Conservation (phyloP, 2,329 filamentous ascomycete species). For the Ambrosiella beaveri region DNA sequence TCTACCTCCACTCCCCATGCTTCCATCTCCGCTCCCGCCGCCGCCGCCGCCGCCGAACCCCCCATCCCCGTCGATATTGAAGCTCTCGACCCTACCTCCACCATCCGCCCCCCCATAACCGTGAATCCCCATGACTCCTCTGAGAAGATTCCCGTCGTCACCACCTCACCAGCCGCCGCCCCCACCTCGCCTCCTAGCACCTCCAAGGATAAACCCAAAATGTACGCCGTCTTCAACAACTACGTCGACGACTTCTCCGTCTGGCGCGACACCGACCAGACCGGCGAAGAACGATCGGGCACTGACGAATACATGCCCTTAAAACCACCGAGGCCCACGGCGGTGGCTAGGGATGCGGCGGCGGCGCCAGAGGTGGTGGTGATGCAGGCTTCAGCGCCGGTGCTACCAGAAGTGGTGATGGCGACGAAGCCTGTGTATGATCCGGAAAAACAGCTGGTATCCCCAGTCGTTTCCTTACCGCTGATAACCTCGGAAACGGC, state of each 20-base stretch:
- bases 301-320: neutral
- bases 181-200: neutral
- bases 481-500: too few relatives aligned
- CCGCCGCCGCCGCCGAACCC: neutral
- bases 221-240: slow-evolving; percentile 11
- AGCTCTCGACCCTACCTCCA: neutral
- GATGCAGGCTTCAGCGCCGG: too few relatives aligned
- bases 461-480: too few relatives aligned
- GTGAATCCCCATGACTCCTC: neutral
- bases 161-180: too few relatives aligned
- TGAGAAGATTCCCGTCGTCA: neutral
- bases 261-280: slow-evolving; percentile 1
- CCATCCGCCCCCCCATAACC: neutral
- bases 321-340: neutral
- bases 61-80: slow-evolving; percentile 6
- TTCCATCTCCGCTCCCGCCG: neutral
- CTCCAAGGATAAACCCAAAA: neutral
- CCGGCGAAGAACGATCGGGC: neutral
- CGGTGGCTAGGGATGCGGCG: neutral
- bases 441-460: too few relatives aligned
- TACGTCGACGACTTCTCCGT: slow-evolving; percentile 9
- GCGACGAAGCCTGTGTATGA: too few relatives aligned
- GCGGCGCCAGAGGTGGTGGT: too few relatives aligned
- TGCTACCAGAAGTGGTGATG: too few relatives aligned
- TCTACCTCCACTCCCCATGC: neutral